phyloP scores from a whole-genome alignment of 192 early-diverging fungal species.

The Mortierella hygrophila region DNA sequence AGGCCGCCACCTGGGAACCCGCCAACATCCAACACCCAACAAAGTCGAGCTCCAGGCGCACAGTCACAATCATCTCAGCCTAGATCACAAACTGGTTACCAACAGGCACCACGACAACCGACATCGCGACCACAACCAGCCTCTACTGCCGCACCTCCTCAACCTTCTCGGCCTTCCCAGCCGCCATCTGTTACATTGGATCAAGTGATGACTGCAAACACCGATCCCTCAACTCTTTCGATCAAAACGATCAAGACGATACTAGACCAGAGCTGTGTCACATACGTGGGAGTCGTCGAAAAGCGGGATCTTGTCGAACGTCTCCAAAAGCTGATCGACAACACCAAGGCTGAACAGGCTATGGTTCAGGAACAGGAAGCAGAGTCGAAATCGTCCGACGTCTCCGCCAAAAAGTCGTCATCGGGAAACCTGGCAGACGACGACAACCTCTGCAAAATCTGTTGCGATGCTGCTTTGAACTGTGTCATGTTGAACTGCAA shows the following conservation, averaged over 20 bases:
- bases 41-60: neutral
- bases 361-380: conserved; percentile 59
- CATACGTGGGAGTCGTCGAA: conserved; percentile 77
- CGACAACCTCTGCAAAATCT: conserved; percentile 84
- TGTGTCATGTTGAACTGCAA: conserved; percentile 90
- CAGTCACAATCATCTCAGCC: neutral
- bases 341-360: conserved; percentile 60
- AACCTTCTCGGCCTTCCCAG: conserved; percentile 15
- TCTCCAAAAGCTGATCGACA: conserved; percentile 74
- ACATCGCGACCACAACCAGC: neutral
- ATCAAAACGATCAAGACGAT: conserved; percentile 78
- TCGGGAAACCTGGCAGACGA: conserved; percentile 54
- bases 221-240: conserved; percentile 69
- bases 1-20: conserved; percentile 1
- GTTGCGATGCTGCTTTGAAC: conserved; percentile 84
- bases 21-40: conserved; percentile 10
- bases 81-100: neutral
- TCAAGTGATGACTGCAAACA: conserved; percentile 57
- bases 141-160: neutral
- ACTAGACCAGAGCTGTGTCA: conserved; percentile 73
- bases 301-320: conserved; percentile 79
- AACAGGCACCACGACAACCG: neutral
- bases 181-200: conserved; percentile 24
- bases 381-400: conserved; percentile 14
- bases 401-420: conserved; percentile 12